Evolutionary conservation across 2,329 filamentous ascomycete species (phyloP).

Genomic region (Pseudomassariella vexata): DNA sequence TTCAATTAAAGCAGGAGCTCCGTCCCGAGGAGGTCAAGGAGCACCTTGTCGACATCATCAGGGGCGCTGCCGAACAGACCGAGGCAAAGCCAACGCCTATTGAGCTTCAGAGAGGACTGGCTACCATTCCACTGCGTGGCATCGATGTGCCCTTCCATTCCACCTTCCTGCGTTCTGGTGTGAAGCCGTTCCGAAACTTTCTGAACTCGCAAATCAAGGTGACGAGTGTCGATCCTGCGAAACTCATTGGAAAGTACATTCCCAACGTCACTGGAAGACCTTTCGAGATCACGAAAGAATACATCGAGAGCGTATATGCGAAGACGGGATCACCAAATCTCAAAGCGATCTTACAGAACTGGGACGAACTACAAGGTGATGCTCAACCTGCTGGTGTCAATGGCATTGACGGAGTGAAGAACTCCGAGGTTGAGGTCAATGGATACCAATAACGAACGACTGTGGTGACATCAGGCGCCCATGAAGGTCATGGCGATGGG

Average conservation of each 20-base stretch:
- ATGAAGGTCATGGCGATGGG: too few relatives aligned
- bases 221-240: conserved; percentile 94
- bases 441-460: conserved; percentile 10
- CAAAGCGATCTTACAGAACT: conserved; percentile 77
- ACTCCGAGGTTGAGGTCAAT: conserved; percentile 21
- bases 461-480: conserved; percentile 2
- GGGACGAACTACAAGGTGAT: conserved; percentile 66
- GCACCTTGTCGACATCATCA: conserved; percentile 86
- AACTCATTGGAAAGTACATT: conserved; percentile 97
- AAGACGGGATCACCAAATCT: conserved; percentile 81
- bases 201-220: conserved; percentile 99
- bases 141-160: conserved; percentile 99
- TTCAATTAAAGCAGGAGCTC: conserved; percentile 80
- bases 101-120: conserved; percentile 89
- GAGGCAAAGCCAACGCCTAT: conserved; percentile 83
- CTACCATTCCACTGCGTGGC: conserved; percentile 91
- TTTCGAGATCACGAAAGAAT: conserved; percentile 94
- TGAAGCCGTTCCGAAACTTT: conserved; percentile 98
- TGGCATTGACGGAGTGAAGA: conserved; percentile 30
- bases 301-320: conserved; percentile 97
- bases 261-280: conserved; percentile 96
- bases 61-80: conserved; percentile 79
- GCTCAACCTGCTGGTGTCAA: conserved; percentile 20
- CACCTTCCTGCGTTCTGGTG: conserved; percentile 93
- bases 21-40: conserved; percentile 87